These are phyloP conservation scores for Drosera capensis DNA, from an alignment of 148 eudicot species.

Conservation along the genomic window DNA sequence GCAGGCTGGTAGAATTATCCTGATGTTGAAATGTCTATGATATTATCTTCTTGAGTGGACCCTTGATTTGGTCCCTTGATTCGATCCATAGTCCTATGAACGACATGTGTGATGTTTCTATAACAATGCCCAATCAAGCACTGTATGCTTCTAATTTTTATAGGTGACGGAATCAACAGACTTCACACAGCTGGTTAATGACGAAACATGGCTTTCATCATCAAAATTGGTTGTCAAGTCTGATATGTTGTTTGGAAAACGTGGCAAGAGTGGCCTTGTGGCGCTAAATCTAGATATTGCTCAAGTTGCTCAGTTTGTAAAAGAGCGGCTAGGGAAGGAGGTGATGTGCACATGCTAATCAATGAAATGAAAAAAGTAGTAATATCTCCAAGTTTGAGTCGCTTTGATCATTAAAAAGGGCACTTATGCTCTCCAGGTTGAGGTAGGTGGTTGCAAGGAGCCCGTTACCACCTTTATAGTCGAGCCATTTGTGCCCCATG, in stretches of 20 bases:
- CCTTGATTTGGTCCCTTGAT: no score
- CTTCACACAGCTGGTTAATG: constrained; percentile 36
- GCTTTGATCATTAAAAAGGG: background rate
- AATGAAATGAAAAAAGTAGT: background rate
- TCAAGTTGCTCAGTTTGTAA: constrained; percentile 69
- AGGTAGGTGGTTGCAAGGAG: constrained; percentile 71
- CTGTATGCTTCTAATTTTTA: no score
- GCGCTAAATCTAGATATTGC: constrained; percentile 69
- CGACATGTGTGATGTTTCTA: no score
- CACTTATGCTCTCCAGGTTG: constrained; percentile 29
- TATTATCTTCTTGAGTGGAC: no score
- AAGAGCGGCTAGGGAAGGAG: constrained; percentile 59
- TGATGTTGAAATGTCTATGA: no score
- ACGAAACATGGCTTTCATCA: constrained; percentile 68
- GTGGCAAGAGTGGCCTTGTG: constrained; percentile 79
- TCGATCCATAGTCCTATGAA: no score
- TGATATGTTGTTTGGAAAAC: constrained; percentile 82
- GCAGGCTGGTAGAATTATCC: no score
- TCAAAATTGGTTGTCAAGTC: constrained; percentile 68
- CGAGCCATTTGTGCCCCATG: constrained; percentile 72
- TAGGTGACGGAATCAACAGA: constrained; percentile 58
- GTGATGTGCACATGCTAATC: constrained; percentile 8
- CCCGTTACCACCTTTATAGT: constrained; percentile 73
- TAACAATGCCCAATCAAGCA: no score
- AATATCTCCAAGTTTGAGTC: background rate